Conservation (phyloP, 192 early-diverging fungal species). For the Backusella australiensis region DNA sequence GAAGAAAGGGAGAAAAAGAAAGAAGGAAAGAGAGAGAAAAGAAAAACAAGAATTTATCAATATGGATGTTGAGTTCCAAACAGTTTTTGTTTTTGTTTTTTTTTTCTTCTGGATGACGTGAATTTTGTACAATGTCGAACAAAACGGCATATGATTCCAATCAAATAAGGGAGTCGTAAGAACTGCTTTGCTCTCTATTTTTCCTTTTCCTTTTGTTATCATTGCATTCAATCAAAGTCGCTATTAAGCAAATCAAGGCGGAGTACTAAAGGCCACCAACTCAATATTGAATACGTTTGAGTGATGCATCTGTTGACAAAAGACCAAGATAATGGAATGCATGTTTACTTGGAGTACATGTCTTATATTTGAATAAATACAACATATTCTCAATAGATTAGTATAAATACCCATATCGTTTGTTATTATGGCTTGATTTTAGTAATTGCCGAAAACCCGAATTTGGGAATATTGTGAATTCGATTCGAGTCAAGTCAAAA, state of each 20-base stretch:
- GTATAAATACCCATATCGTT: background rate
- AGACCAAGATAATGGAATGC: too few relatives aligned
- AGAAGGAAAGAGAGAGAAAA: background rate
- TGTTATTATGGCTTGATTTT: background rate
- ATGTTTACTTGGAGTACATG: too few relatives aligned
- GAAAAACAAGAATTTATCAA: background rate
- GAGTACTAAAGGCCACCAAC: too few relatives aligned
- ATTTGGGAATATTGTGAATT: background rate
- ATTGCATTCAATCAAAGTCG: background rate
- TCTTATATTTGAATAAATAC: too few relatives aligned
- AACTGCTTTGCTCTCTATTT: background rate
- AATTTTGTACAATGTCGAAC: constrained; percentile 2
- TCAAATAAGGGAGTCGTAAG: background rate
- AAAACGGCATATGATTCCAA: background rate
- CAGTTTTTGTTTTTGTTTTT: background rate
- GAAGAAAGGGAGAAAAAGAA: background rate
- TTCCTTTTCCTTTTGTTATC: background rate
- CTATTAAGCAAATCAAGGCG: too few relatives aligned
- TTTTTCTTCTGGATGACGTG: background rate
- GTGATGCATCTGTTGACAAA: too few relatives aligned
- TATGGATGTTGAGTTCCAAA: constrained; percentile 1
- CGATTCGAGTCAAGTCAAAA: background rate
- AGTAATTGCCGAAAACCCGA: background rate
- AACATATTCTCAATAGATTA: too few relatives aligned
- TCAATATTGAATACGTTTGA: too few relatives aligned